These are phyloP conservation scores for Paecilomyces sp. DNA, from an alignment of 2,329 filamentous ascomycete species.

Conservation along the genomic window DNA sequence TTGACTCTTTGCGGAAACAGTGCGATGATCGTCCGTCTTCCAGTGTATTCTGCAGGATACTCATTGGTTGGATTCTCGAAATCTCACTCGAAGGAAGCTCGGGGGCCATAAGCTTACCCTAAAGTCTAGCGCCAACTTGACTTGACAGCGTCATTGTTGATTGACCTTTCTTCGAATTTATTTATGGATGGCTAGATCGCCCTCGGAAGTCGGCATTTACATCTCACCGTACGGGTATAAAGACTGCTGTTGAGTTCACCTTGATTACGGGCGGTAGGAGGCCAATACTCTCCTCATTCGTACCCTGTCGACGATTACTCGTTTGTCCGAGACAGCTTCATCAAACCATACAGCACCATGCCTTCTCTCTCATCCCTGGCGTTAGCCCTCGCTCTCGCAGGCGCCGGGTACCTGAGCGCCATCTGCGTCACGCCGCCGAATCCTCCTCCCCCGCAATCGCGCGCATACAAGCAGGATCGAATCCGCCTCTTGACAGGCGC, in stretches of 20 bases:
- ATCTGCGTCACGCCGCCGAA: slow-evolving; percentile 17
- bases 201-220: too few relatives aligned
- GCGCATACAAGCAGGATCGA: slow-evolving; percentile 10
- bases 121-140: too few relatives aligned
- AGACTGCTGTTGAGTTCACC: too few relatives aligned
- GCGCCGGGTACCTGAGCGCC: slow-evolving; percentile 9
- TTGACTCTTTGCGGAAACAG: not conserved
- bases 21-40: not conserved
- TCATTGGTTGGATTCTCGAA: not conserved
- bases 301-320: too few relatives aligned
- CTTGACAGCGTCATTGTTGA: too few relatives aligned
- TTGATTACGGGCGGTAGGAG: not conserved
- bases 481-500: slow-evolving; percentile 9
- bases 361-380: slow-evolving; percentile 5
- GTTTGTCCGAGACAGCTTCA: not conserved
- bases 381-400: slow-evolving; percentile 10
- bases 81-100: too few relatives aligned
- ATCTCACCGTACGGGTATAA: too few relatives aligned
- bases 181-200: too few relatives aligned
- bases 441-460: slow-evolving; percentile 2
- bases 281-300: not conserved
- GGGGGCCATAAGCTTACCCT: too few relatives aligned
- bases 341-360: slow-evolving; percentile 5
- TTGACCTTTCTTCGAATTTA: too few relatives aligned
- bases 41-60: not conserved